These are phyloP conservation scores for Mycena rebaudengoi DNA, from an alignment of 768 basidiomycete species.

Conservation along the genomic window DNA sequence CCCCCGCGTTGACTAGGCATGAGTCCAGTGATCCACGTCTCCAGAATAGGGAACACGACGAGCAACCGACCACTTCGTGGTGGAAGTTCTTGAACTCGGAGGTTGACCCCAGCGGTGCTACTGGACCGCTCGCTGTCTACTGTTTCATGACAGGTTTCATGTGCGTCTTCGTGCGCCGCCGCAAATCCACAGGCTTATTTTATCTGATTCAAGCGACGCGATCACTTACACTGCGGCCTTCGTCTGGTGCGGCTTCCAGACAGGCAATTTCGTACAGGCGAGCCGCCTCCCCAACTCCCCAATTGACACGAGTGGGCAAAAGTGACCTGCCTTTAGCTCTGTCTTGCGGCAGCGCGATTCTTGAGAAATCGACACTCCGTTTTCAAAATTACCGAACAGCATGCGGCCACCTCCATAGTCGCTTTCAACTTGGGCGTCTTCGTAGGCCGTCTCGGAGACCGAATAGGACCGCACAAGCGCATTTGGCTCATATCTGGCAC, in stretches of 20 bases:
- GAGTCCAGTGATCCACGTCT: too few relatives aligned
- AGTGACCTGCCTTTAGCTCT: conserved; percentile 57
- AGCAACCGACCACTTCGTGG: too few relatives aligned
- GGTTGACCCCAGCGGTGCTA: conserved; percentile 46
- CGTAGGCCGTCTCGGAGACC: conserved; percentile 81
- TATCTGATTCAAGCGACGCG: too few relatives aligned
- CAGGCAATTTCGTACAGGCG: conserved; percentile 78
- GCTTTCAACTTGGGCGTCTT: conserved; percentile 79
- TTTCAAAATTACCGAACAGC: conserved; percentile 83
- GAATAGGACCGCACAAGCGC: conserved; percentile 75
- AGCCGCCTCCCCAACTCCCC: conserved; percentile 19
- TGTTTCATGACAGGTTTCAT: conserved; percentile 71
- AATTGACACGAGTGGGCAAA: not conserved
- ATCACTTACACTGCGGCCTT: conserved; percentile 82
- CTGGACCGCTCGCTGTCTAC: conserved; percentile 53
- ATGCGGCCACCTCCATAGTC: conserved; percentile 79
- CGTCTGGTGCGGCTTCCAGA: conserved; percentile 89
- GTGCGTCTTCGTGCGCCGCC: conserved; percentile 38
- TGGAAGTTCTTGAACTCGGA: conserved; percentile 26
- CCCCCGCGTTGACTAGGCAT: too few relatives aligned
- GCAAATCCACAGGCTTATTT: not conserved
- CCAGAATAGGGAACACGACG: too few relatives aligned
- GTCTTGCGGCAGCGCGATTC: conserved; percentile 80
- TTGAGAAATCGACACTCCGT: conserved; percentile 62
- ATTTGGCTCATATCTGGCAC: conserved; percentile 79